A percentile compares a stretch with the other conserved stretches of the same genome.
phyloP scores from a whole-genome alignment of 371 early-diverging fungal genomes.

The Saksenaea vasiformis region DNA sequence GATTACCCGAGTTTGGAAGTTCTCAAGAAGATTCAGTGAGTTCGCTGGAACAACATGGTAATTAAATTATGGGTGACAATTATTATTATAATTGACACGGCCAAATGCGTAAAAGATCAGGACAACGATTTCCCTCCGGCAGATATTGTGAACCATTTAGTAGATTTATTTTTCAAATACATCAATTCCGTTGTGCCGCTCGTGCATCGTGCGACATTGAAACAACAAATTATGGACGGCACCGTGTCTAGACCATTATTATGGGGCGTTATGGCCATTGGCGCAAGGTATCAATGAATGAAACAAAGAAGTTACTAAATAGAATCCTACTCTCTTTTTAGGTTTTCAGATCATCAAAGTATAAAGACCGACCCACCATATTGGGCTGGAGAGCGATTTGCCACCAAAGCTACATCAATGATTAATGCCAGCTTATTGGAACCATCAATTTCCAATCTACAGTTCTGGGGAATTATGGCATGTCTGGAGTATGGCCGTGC shows the following conservation, averaged over 20 bases:
- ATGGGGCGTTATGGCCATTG: slow-evolving; percentile 49
- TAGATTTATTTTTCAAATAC: slow-evolving; percentile 60
- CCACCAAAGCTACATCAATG: slow-evolving; percentile 38
- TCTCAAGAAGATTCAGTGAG: slow-evolving; percentile 1
- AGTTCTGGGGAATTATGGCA: slow-evolving; percentile 61
- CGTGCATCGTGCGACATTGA: slow-evolving; percentile 47
- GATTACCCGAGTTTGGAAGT: slow-evolving; percentile 29
- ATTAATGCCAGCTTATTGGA: slow-evolving; percentile 48
- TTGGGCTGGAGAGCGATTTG: slow-evolving; percentile 50
- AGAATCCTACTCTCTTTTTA: slow-evolving; percentile 2
- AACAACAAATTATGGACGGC: slow-evolving; percentile 32
- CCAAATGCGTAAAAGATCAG: background rate
- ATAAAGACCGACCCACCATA: slow-evolving; percentile 50
- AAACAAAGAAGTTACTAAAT: background rate
- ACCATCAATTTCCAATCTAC: slow-evolving; percentile 57
- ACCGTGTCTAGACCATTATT: slow-evolving; percentile 41
- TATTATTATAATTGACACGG: background rate
- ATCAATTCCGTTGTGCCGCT: slow-evolving; percentile 59
- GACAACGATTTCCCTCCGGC: slow-evolving; percentile 39
- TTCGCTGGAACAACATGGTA: background rate
- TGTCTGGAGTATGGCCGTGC: slow-evolving; percentile 65
- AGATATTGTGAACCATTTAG: slow-evolving; percentile 57
- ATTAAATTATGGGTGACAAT: background rate
- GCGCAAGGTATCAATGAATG: slow-evolving; percentile 37
- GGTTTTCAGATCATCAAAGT: slow-evolving; percentile 46